These are phyloP conservation scores for Luzula sylvatica DNA, from an alignment of 176 grass and related monocot species.

Conservation along the genomic window DNA sequence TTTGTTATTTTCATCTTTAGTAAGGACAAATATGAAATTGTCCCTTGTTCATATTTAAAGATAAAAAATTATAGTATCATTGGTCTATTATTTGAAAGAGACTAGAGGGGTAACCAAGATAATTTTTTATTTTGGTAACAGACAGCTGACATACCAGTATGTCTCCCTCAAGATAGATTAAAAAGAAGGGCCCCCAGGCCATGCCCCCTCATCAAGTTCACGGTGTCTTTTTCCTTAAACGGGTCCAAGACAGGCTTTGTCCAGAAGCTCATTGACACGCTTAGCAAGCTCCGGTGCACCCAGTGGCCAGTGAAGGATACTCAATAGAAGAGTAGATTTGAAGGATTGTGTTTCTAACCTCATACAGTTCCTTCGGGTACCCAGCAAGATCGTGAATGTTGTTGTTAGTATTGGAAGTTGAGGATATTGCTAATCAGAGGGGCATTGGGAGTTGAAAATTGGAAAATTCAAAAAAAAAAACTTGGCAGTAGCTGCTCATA, in stretches of 20 bases:
- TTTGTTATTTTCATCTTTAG: too few species aligned
- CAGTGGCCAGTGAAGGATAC: slow-evolving; percentile 57
- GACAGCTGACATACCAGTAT: slow-evolving; percentile 80
- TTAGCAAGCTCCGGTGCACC: slow-evolving; percentile 55
- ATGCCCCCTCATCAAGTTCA: slow-evolving; percentile 79
- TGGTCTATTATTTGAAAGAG: too few species aligned
- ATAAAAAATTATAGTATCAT: too few species aligned
- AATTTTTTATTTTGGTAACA: too few species aligned
- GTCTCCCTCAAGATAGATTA: slow-evolving; percentile 71
- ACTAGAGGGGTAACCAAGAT: too few species aligned
- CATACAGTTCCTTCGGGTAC: slow-evolving; percentile 62
- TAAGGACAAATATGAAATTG: too few species aligned
- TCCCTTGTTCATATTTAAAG: too few species aligned
- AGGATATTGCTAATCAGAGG: too few species aligned
- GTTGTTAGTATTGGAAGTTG: too few species aligned
- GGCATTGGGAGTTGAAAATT: too few species aligned
- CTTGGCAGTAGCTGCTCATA: too few species aligned
- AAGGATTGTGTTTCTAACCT: slow-evolving; percentile 28
- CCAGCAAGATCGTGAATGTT: slow-evolving; percentile 64
- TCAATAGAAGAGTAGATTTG: background rate
- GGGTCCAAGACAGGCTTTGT: slow-evolving; percentile 43
- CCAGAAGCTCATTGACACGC: slow-evolving; percentile 49
- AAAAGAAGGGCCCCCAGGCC: slow-evolving; percentile 70
- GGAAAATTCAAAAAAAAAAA: too few species aligned
- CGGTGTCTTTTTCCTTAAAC: slow-evolving; percentile 44